Evolutionary conservation across 257 asterid species (phyloP).

Genomic region (Fraxinus cuspidata): DNA sequence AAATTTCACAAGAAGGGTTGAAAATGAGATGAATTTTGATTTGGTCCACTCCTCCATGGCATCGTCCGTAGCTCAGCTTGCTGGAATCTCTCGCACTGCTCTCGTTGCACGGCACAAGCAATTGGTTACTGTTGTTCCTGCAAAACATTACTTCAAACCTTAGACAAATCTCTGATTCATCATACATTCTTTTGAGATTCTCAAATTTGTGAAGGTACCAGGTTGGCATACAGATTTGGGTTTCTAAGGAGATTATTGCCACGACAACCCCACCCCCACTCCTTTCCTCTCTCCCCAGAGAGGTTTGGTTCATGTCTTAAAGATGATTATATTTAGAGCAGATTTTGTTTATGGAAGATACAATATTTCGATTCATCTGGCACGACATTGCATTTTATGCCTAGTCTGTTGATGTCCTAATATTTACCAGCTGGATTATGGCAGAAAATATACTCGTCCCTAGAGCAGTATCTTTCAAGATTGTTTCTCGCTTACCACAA

Average conservation of each 20-base stretch:
- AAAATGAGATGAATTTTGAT: not conserved
- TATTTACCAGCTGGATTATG: too few species aligned
- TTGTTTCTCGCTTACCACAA: not conserved
- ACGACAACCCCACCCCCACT: not conserved
- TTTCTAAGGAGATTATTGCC: not conserved
- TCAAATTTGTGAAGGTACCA: not conserved
- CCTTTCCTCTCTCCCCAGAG: not conserved
- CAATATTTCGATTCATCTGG: not conserved
- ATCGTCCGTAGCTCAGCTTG: not conserved
- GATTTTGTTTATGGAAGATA: not conserved
- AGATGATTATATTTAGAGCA: not conserved
- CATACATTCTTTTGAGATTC: conserved; percentile 6
- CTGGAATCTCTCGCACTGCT: not conserved
- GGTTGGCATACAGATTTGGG: not conserved
- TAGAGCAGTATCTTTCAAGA: not conserved
- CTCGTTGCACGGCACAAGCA: not conserved
- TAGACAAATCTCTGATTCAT: not conserved
- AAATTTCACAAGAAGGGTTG: not conserved
- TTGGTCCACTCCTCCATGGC: not conserved
- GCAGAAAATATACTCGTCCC: not conserved
- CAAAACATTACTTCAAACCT: not conserved
- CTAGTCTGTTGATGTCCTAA: not conserved
- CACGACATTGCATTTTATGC: not conserved
- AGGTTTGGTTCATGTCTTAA: not conserved
- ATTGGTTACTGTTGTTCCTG: not conserved